phyloP scores from a whole-genome alignment of 768 basidiomycete genomes.

The Tricholoma flavovirens region DNA sequence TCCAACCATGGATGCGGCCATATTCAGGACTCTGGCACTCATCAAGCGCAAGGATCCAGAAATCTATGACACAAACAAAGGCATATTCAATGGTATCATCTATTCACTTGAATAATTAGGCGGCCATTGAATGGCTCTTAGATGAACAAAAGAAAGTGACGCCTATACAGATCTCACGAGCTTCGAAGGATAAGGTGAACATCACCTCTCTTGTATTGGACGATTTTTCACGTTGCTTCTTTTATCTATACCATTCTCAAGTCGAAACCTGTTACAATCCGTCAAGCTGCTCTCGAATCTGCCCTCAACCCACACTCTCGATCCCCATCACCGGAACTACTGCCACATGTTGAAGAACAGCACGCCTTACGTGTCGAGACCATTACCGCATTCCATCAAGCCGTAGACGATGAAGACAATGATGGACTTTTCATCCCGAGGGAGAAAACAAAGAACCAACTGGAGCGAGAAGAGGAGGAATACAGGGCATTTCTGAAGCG shows the following conservation, averaged over 20 bases:
- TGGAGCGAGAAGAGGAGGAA: conserved; percentile 75
- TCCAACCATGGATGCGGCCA: conserved; percentile 89
- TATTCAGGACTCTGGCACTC: conserved; percentile 81
- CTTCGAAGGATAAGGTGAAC: conserved; percentile 47
- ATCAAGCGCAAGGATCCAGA: conserved; percentile 79
- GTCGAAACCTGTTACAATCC: conserved; percentile 70
- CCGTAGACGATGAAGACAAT: conserved; percentile 28
- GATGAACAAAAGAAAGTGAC: conserved; percentile 62
- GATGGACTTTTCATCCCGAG: conserved; percentile 63
- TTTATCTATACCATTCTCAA: conserved; percentile 18
- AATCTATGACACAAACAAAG: conserved; percentile 69
- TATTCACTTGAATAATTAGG: neutral
- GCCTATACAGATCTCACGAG: conserved; percentile 18
- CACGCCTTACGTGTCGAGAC: conserved; percentile 70
- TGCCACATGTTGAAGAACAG: conserved; percentile 72
- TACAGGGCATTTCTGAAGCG: conserved; percentile 78
- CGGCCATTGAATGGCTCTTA: conserved; percentile 20
- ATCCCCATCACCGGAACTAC: conserved; percentile 52
- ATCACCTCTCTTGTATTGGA: neutral
- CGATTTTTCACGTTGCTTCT: neutral
- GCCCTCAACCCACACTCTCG: conserved; percentile 48
- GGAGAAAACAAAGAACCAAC: conserved; percentile 73
- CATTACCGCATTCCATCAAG: conserved; percentile 71
- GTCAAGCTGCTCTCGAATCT: conserved; percentile 65
- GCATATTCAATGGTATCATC: conserved; percentile 73